These are phyloP conservation scores for Acanthamoeba lugdunensis DNA, from an alignment of 208 protist species.

Conservation along the genomic window DNA sequence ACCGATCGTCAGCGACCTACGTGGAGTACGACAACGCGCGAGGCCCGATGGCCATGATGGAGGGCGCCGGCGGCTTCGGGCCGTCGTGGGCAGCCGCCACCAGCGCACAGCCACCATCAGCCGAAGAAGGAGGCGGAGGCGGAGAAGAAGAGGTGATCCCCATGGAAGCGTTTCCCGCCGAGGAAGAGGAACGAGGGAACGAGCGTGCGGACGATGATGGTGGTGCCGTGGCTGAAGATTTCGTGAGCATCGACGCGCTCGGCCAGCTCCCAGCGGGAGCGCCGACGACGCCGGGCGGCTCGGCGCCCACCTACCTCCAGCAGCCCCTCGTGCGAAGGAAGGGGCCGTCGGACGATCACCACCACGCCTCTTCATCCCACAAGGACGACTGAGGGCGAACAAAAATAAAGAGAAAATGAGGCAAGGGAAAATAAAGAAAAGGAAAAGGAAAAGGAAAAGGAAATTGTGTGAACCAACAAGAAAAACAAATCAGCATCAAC, in stretches of 20 bases:
- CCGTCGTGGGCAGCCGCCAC: neutral
- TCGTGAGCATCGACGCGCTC: neutral
- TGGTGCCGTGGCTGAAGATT: neutral
- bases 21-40: constrained; percentile 11
- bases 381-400: neutral
- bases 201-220: neutral
- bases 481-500: too few relatives aligned
- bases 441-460: too few relatives aligned
- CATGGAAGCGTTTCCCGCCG: neutral
- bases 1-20: neutral
- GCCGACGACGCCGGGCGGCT: neutral
- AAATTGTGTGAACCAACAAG: too few relatives aligned
- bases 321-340: neutral
- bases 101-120: neutral
- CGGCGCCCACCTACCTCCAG: neutral
- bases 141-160: neutral
- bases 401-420: too few relatives aligned
- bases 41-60: neutral
- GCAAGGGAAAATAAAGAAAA: too few relatives aligned
- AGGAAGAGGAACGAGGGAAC: neutral
- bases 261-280: neutral
- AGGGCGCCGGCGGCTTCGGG: neutral
- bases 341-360: neutral
- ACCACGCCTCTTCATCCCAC: neutral
- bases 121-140: neutral